phyloP scores from a whole-genome alignment of 345 rosid genomes.

The Gossypium australe region DNA sequence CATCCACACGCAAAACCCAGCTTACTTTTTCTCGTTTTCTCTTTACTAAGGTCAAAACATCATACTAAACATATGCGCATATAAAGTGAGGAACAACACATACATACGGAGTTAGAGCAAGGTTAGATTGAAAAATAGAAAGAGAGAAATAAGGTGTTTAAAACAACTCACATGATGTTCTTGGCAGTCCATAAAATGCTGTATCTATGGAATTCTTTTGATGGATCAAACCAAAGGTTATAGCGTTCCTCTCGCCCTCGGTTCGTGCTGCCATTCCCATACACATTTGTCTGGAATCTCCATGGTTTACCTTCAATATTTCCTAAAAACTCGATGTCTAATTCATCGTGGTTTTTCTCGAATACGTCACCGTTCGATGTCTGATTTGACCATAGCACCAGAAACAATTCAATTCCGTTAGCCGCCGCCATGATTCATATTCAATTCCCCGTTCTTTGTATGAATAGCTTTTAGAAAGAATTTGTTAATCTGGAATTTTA shows the following conservation, averaged over 20 bases:
- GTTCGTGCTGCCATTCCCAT: slow-evolving; percentile 80
- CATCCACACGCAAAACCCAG: no score
- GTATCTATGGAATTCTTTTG: slow-evolving; percentile 73
- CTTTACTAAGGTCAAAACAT: not conserved
- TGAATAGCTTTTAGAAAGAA: not conserved
- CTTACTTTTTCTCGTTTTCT: no score
- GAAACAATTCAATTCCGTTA: not conserved
- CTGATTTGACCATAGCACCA: slow-evolving; percentile 23
- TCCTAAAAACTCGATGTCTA: slow-evolving; percentile 93
- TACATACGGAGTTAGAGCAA: not conserved
- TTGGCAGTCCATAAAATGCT: slow-evolving; percentile 82
- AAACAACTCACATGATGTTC: slow-evolving; percentile 57
- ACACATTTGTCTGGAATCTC: slow-evolving; percentile 91
- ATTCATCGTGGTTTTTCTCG: slow-evolving; percentile 76
- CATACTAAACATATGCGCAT: not conserved
- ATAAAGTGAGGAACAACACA: not conserved
- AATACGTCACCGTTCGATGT: slow-evolving; percentile 84
- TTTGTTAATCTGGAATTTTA: not conserved
- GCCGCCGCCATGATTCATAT: not conserved
- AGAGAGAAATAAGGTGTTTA: not conserved
- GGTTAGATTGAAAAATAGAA: no score
- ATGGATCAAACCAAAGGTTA: slow-evolving; percentile 95
- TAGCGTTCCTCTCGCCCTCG: slow-evolving; percentile 93
- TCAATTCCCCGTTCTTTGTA: not conserved
- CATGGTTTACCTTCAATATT: slow-evolving; percentile 78